Evolutionary conservation across 2,329 filamentous ascomycete genomes (phyloP).

Genomic region (Fusarium decemcellulare): DNA sequence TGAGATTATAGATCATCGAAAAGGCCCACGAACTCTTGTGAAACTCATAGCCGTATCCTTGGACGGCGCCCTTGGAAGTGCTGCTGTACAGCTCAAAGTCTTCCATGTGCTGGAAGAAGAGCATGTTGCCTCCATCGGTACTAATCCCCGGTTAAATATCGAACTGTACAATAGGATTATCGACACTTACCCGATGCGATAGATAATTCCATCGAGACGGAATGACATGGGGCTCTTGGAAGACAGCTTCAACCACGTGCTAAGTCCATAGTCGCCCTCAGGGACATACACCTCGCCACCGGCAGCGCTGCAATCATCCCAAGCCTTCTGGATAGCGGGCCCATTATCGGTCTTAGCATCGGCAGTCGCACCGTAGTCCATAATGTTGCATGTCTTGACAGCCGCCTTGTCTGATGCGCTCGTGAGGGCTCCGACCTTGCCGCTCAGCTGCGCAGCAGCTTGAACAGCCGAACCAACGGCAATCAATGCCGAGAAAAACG

Average conservation of each 20-base stretch:
- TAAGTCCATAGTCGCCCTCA: conserved; percentile 35
- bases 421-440: conserved; percentile 35
- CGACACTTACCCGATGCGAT: conserved; percentile 31
- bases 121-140: conserved; percentile 32
- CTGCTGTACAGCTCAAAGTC: conserved; percentile 43
- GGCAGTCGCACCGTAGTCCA: conserved; percentile 32
- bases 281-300: conserved; percentile 40
- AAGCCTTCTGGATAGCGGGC: conserved; percentile 34
- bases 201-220: conserved; percentile 36
- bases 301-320: conserved; percentile 27
- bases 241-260: conserved; percentile 34
- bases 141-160: conserved; percentile 8
- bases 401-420: conserved; percentile 28
- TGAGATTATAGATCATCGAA: fast-evolving
- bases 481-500: conserved; percentile 32
- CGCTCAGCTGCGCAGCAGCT: conserved; percentile 39
- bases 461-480: conserved; percentile 31
- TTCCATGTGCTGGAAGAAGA: conserved; percentile 37
- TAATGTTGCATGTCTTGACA: conserved; percentile 38
- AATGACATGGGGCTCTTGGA: conserved; percentile 38
- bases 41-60: conserved; percentile 38
- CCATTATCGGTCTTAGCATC: conserved; percentile 35
- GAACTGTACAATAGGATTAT: fast-evolving
- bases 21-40: conserved; percentile 14
- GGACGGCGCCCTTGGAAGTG: conserved; percentile 38